Conservation (phyloP, 768 basidiomycete species). For the Termitomyces sp. region DNA sequence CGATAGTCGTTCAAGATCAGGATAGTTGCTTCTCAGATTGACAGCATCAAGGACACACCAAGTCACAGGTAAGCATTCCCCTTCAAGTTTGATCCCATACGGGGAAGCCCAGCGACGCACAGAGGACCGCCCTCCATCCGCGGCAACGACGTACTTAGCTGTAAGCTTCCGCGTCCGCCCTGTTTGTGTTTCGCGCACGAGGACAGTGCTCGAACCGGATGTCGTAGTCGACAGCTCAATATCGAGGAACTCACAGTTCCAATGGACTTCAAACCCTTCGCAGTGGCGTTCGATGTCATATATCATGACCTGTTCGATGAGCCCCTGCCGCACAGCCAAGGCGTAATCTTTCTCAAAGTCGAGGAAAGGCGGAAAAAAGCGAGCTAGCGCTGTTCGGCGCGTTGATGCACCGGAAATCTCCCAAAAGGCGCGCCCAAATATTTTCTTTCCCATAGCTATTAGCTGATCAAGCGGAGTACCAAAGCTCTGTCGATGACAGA, state of each 20-base stretch:
- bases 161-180: slow-evolving; percentile 3
- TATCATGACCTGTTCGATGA: slow-evolving; percentile 17
- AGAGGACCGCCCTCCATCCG: slow-evolving; percentile 12
- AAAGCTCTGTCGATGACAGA: slow-evolving; percentile 5
- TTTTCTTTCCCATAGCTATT: slow-evolving; percentile 11
- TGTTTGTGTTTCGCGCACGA: slow-evolving; percentile 9
- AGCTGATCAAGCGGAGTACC: slow-evolving; percentile 10
- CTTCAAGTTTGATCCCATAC: slow-evolving; percentile 9
- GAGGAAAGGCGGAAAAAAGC: slow-evolving; percentile 15
- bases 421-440: slow-evolving; percentile 15
- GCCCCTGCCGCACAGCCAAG: slow-evolving; percentile 12
- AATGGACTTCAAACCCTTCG: slow-evolving; percentile 13
- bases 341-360: slow-evolving; percentile 16
- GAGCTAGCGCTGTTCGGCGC: slow-evolving; percentile 9
- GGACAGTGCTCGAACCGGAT: slow-evolving; percentile 4
- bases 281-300: slow-evolving; percentile 13
- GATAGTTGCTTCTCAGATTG: slow-evolving; percentile 11
- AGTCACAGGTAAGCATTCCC: slow-evolving; percentile 11
- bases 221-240: slow-evolving; percentile 6
- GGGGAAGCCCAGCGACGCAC: slow-evolving; percentile 13
- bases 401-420: slow-evolving; percentile 11
- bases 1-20: slow-evolving; percentile 14
- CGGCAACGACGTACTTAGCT: slow-evolving; percentile 10
- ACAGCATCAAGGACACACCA: slow-evolving; percentile 16
- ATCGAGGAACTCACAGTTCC: slow-evolving; percentile 12